Evolutionary conservation across 139 green algal genomes (phyloP), one percentile per base, ranked within the genome.

Genomic region (Desmodesmus armatus): DNA sequence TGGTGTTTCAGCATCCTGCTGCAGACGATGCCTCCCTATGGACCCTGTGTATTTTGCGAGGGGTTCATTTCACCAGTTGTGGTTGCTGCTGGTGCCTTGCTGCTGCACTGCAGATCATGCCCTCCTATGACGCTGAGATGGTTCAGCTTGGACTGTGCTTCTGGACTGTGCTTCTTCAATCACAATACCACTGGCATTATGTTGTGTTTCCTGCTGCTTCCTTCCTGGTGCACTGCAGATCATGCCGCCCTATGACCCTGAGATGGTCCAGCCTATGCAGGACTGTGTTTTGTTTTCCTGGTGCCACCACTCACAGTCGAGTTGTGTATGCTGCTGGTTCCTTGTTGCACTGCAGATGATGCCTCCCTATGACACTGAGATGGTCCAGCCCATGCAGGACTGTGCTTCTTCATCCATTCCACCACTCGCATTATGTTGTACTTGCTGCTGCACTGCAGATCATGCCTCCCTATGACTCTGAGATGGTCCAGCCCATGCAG

Each of bases 101-200:
- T 39, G 5, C 53, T 63, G 53, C 53, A 3, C 41, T 62, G 0
- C 84, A 93, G 90, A 83, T 93, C 2, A 91, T 93, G 88, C 87
- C 90, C 15, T 88, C 90, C 4, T 86, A 87, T 66, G 90, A 93
- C 67, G 44, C 73, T 2, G 90, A 93, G 78, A 89, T 93, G 81
- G 87, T 88, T 47, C 60, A 87, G 69, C 84, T 85, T 21, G 62
- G n/a, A n/a, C n/a, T n/a, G n/a, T n/a, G n/a, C n/a, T 90, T n/a
- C 87, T 90, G 29, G 82, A 86, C n/a, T n/a, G n/a, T n/a, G n/a
- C n/a, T n/a, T n/a, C n/a, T n/a, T n/a, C n/a, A n/a, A n/a, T n/a
- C n/a, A n/a, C n/a, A n/a, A n/a, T n/a, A n/a, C n/a, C n/a, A n/a
- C n/a, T n/a, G n/a, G n/a, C n/a, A n/a, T n/a, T n/a, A n/a, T n/a